A percentile compares a stretch with the other conserved stretches of the same genome.
phyloP scores from a whole-genome alignment of 345 rosid species.

The Eutrema heterophyllum region DNA sequence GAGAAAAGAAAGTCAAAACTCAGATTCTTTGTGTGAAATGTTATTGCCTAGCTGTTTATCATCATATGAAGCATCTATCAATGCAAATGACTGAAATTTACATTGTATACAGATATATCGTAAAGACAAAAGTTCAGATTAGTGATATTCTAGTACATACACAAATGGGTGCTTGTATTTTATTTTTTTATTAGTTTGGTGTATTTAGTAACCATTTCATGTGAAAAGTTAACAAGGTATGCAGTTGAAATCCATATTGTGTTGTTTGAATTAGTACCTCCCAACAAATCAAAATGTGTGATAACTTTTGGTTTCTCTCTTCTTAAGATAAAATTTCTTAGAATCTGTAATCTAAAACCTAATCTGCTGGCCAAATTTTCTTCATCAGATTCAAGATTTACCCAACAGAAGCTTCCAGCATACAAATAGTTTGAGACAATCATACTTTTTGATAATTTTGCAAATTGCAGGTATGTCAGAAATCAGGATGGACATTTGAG shows the following conservation, averaged over 20 bases:
- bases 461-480: conserved; percentile 60
- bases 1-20: too few species aligned
- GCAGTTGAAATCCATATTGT: not conserved
- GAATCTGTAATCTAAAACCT: not conserved
- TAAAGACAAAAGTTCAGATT: too few species aligned
- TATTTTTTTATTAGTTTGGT: not conserved
- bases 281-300: not conserved
- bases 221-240: not conserved
- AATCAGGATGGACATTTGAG: conserved; percentile 44
- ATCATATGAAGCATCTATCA: too few species aligned
- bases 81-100: too few species aligned
- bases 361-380: not conserved
- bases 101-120: too few species aligned
- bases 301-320: not conserved
- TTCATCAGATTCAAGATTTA: conserved; percentile 71
- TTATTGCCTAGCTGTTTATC: too few species aligned
- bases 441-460: conserved; percentile 24
- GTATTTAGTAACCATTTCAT: not conserved
- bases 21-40: too few species aligned
- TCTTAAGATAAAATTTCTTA: not conserved
- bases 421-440: conserved; percentile 47
- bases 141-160: not conserved
- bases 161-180: not conserved
- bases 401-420: conserved; percentile 92
- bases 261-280: not conserved